Conservation (phyloP, 768 basidiomycete genomes). For the Termitomyces sp. region DNA sequence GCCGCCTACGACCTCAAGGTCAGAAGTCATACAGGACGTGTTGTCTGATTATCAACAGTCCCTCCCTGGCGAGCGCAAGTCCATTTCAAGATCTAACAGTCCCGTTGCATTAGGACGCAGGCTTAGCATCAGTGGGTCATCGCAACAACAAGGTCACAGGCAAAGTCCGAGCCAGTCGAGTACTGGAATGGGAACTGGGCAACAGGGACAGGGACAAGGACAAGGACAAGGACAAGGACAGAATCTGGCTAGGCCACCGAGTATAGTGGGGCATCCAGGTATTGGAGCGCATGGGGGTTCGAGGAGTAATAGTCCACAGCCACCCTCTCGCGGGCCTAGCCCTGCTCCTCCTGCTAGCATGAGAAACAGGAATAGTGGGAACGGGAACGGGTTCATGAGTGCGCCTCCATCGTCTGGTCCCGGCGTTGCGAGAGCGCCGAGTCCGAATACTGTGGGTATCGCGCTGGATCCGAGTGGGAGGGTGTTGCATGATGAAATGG, state of each 20-base stretch:
- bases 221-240: conserved; percentile 33
- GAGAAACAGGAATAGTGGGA: conserved; percentile 12
- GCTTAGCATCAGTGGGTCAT: conserved; percentile 15
- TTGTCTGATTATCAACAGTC: conserved; percentile 74
- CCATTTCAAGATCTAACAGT: conserved; percentile 49
- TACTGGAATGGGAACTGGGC: background rate
- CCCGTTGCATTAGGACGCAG: conserved; percentile 23
- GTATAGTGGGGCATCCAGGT: conserved; percentile 68
- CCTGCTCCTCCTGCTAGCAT: conserved; percentile 32
- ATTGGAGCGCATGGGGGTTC: conserved; percentile 69
- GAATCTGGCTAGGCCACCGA: conserved; percentile 45
- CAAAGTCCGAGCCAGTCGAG: conserved; percentile 4
- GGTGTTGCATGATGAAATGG: conserved; percentile 79
- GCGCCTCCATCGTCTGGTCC: conserved; percentile 27
- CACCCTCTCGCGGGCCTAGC: conserved; percentile 49
- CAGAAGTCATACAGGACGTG: conserved; percentile 67
- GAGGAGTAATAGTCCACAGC: conserved; percentile 57
- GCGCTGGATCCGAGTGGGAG: conserved; percentile 73
- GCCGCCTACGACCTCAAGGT: conserved; percentile 32
- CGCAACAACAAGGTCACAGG: conserved; percentile 7
- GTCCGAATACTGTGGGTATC: conserved; percentile 79
- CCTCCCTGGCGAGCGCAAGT: conserved; percentile 79
- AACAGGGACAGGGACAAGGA: conserved; percentile 23
- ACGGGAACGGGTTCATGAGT: conserved; percentile 30
- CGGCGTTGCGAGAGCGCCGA: conserved; percentile 48